Evolutionary conservation across 208 protist genomes (phyloP).

Genomic region (Wallacemonas collosoma): DNA sequence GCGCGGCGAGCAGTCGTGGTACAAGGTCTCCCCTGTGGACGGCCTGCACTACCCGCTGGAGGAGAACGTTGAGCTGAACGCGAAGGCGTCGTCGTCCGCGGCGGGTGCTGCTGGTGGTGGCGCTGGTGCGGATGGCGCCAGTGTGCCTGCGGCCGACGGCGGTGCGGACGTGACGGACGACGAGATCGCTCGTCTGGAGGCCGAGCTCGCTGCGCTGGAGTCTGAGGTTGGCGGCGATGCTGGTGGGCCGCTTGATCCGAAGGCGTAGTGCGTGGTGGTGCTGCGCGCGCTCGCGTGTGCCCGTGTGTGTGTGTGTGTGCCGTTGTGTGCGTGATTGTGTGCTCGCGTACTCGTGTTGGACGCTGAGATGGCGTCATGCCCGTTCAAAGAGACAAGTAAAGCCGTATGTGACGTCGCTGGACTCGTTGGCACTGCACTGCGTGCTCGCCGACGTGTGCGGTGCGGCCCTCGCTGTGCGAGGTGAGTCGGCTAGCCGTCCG

Average conservation of each 20-base stretch:
- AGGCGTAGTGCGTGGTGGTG: neutral
- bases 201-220: conserved; percentile 84
- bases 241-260: neutral
- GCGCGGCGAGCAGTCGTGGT: conserved; percentile 84
- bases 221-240: conserved; percentile 26
- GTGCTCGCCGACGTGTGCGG: too few species aligned
- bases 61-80: conserved; percentile 79
- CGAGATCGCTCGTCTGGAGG: conserved; percentile 81
- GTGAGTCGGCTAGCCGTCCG: too few species aligned
- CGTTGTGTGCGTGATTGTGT: neutral
- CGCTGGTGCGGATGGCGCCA: neutral
- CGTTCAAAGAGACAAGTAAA: too few species aligned
- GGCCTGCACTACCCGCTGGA: conserved; percentile 82
- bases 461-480: too few species aligned
- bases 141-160: conserved; percentile 8
- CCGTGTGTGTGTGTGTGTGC: neutral
- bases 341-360: neutral
- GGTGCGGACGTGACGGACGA: conserved; percentile 38
- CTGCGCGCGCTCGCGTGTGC: neutral
- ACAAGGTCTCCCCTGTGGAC: conserved; percentile 74
- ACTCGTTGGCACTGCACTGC: too few species aligned
- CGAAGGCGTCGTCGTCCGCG: conserved; percentile 9
- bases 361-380: too few species aligned
- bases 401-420: too few species aligned
- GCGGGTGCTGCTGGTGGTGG: neutral